Conservation (phyloP, 306 rosid species). For the Medicago lupulina region DNA sequence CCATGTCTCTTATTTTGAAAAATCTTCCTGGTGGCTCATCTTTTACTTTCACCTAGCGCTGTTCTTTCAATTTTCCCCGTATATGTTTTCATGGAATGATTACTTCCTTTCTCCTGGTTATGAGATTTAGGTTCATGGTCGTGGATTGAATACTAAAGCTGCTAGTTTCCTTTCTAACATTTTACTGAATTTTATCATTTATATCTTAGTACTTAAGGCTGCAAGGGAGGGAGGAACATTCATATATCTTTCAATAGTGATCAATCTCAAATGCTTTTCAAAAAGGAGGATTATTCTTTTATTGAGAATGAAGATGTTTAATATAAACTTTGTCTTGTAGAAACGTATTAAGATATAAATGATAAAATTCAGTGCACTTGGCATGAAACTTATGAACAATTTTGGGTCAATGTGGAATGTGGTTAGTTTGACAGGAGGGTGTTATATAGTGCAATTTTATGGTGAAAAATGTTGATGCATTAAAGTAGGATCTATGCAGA, state of each 20-base stretch:
- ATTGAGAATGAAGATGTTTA: too few relatives aligned
- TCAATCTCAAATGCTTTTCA: conserved; percentile 9
- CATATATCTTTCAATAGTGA: conserved; percentile 10
- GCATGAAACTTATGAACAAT: too few relatives aligned
- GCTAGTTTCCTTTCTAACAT: neutral
- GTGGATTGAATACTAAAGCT: neutral
- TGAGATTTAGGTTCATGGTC: neutral
- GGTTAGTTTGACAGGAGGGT: too few relatives aligned
- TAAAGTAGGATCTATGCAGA: too few relatives aligned
- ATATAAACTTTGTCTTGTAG: too few relatives aligned
- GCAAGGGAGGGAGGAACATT: neutral
- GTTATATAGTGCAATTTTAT: too few relatives aligned
- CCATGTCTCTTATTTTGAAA: neutral
- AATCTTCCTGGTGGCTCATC: neutral
- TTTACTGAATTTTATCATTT: conserved; percentile 14
- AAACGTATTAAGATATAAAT: too few relatives aligned
- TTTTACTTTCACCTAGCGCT: neutral
- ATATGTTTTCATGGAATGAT: neutral
- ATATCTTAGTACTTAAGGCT: conserved; percentile 7
- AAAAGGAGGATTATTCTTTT: neutral
- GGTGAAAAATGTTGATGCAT: too few relatives aligned
- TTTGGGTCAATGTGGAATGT: neutral
- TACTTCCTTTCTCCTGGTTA: neutral
- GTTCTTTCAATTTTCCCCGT: neutral
- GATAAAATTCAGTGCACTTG: too few relatives aligned